Evolutionary conservation across 1,139 yeast genomes (phyloP).

Genomic region (Saccharomyces pastorianus): DNA sequence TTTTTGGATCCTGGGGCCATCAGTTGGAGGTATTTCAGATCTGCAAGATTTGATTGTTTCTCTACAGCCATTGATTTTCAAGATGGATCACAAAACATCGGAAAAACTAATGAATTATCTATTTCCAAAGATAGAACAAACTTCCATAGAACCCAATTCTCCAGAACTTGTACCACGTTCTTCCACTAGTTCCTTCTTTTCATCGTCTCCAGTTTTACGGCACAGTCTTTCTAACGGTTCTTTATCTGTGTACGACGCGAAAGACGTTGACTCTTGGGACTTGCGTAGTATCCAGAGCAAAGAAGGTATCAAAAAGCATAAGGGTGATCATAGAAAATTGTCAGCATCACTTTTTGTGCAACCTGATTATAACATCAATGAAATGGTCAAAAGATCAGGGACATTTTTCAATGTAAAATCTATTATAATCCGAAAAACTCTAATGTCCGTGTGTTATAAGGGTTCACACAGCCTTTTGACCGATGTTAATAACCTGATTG

Average conservation of each 20-base stretch:
- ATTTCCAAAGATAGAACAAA: constrained; percentile 43
- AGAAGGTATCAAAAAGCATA: constrained; percentile 4
- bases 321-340: constrained; percentile 7
- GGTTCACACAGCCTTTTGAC: constrained; percentile 64
- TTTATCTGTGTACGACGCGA: constrained; percentile 6
- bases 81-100: constrained; percentile 64
- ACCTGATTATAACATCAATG: constrained; percentile 36
- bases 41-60: constrained; percentile 43
- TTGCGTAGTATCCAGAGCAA: constrained; percentile 3
- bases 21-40: constrained; percentile 81
- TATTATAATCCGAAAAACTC: constrained; percentile 46
- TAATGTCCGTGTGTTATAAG: constrained; percentile 61
- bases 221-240: constrained; percentile 3
- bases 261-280: constrained; percentile 10
- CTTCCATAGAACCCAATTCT: constrained; percentile 13
- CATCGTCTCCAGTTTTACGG: neutral
- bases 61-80: constrained; percentile 62
- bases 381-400: constrained; percentile 61
- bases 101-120: constrained; percentile 53
- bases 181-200: neutral
- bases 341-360: constrained; percentile 11
- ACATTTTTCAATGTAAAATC: constrained; percentile 57
- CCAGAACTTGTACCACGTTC: constrained; percentile 2
- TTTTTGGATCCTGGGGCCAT: constrained; percentile 66
- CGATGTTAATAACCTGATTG: constrained; percentile 61